These are phyloP conservation scores for Sclerotinia borealis DNA, from an alignment of 2,329 filamentous ascomycete genomes.

Conservation along the genomic window DNA sequence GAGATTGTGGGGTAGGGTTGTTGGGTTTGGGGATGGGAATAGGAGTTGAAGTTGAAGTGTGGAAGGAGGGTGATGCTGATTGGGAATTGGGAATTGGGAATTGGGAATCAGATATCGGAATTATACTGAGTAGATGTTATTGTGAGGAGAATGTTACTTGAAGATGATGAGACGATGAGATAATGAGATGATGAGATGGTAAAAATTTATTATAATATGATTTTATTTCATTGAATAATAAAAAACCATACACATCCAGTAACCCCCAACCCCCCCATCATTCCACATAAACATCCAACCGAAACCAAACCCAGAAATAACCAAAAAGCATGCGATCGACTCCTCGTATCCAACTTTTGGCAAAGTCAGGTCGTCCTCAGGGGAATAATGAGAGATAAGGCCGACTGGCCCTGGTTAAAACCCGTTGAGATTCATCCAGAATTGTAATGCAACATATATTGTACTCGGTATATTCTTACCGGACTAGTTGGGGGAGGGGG, in stretches of 20 bases:
- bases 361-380: background rate
- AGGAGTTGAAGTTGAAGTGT: too few species aligned
- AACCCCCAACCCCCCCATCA: background rate
- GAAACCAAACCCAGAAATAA: too few species aligned
- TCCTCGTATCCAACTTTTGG: conserved; percentile 3
- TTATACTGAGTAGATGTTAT: too few species aligned
- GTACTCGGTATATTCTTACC: conserved; percentile 2
- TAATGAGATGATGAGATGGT: background rate
- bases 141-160: too few species aligned
- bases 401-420: background rate
- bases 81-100: background rate
- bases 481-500: too few species aligned
- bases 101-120: too few species aligned
- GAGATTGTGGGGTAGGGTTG: background rate
- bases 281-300: background rate
- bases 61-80: background rate
- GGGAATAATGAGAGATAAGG: background rate
- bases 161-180: background rate
- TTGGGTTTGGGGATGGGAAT: background rate
- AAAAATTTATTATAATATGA: background rate
- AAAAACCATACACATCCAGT: too few species aligned
- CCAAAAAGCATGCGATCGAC: background rate
- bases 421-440: background rate
- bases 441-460: background rate
- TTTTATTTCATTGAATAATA: background rate